These are phyloP conservation scores for Phaseolus lunatus DNA, from an alignment of 306 rosid species.

Conservation along the genomic window DNA sequence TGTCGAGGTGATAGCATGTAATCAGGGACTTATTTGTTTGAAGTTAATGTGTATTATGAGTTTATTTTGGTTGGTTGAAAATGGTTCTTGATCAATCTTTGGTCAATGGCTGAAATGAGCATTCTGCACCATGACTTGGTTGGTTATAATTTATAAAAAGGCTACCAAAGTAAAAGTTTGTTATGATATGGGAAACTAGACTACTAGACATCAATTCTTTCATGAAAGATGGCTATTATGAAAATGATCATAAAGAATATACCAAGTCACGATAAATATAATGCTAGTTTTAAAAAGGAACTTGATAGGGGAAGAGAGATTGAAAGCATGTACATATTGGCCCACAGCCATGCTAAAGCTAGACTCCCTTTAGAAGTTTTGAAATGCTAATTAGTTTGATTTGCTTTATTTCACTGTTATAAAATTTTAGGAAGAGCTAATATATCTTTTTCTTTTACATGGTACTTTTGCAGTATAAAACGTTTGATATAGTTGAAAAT, in stretches of 20 bases:
- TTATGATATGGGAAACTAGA: not conserved
- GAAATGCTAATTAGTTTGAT: conserved; percentile 26
- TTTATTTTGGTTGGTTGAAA: conserved; percentile 5
- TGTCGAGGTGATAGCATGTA: not conserved
- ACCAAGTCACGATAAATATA: not conserved
- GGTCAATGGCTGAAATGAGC: too few species aligned
- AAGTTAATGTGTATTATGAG: not conserved
- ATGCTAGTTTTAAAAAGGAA: not conserved
- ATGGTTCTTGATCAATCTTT: not conserved
- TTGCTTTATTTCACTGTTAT: conserved; percentile 32
- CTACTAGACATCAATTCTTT: not conserved
- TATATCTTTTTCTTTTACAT: not conserved
- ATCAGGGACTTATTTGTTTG: not conserved
- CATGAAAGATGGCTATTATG: not conserved
- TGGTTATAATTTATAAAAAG: not conserved
- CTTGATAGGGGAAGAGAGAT: not conserved
- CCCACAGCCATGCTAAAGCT: not conserved
- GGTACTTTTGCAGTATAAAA: not conserved
- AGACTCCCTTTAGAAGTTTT: conserved; percentile 32
- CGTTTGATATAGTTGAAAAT: conserved; percentile 20
- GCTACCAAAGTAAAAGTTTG: not conserved
- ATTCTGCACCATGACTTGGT: not conserved
- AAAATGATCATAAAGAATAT: not conserved
- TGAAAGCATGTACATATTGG: not conserved
- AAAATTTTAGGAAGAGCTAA: conserved; percentile 13